Evolutionary conservation across 345 rosid species (phyloP).

Genomic region (Tarenaya hassleriana): DNA sequence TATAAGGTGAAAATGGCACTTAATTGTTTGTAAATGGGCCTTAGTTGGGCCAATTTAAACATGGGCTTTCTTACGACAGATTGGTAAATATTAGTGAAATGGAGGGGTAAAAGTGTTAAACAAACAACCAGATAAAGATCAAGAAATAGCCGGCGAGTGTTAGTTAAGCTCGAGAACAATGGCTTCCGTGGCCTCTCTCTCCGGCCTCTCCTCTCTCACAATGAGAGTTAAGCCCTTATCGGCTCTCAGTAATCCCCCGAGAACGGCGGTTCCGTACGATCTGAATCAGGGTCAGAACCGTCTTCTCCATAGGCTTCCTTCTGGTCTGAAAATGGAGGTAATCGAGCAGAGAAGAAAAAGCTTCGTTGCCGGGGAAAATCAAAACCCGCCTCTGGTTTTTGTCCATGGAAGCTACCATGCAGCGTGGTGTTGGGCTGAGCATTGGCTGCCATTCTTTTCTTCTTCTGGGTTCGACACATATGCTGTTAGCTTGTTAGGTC

Average conservation of each 20-base stretch:
- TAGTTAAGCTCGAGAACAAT: constrained; percentile 14
- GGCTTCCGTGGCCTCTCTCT: constrained; percentile 32
- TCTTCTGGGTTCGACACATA: constrained; percentile 71
- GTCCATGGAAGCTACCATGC: constrained; percentile 94
- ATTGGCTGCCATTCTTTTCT: constrained; percentile 86
- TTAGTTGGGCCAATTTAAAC: no score
- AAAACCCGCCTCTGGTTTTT: constrained; percentile 61
- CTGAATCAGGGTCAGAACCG: constrained; percentile 64
- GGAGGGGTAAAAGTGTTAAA: no score
- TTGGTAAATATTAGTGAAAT: no score
- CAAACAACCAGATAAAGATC: no score
- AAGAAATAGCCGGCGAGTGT: no score
- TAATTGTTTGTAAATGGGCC: no score
- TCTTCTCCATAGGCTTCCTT: constrained; percentile 63
- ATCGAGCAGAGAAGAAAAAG: constrained; percentile 47
- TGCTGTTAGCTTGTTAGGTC: constrained; percentile 74
- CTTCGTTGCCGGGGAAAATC: constrained; percentile 8
- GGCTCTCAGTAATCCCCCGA: constrained; percentile 25
- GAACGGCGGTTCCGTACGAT: constrained; percentile 38
- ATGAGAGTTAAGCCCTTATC: constrained; percentile 29
- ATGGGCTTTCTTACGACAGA: no score
- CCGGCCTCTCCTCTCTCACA: constrained; percentile 21
- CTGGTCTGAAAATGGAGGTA: constrained; percentile 77
- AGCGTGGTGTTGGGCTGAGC: constrained; percentile 97
- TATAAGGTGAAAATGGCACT: background rate